Evolutionary conservation across 441 rosid species (phyloP).

Genomic region (Gossypium aridum): DNA sequence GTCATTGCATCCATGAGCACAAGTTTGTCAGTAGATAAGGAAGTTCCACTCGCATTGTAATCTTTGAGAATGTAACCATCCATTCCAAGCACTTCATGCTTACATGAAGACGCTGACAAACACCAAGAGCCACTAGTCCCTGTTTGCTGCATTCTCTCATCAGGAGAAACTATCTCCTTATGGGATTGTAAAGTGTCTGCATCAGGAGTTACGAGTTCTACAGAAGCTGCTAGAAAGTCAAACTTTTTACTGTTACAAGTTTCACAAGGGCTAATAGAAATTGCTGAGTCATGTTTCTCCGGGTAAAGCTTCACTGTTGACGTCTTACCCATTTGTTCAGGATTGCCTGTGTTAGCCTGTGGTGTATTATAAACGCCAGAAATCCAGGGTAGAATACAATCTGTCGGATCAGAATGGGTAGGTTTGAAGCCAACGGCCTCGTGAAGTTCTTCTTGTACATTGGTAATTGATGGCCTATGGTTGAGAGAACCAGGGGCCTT

Average conservation of each 20-base stretch:
- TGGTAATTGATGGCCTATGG: slow-evolving; percentile 5
- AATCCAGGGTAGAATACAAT: slow-evolving; percentile 6
- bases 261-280: slow-evolving; percentile 23
- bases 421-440: slow-evolving; percentile 11
- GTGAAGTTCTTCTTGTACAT: background rate
- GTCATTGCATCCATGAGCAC: slow-evolving; percentile 16
- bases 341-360: slow-evolving; percentile 12
- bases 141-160: slow-evolving; percentile 25
- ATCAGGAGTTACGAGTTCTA: slow-evolving; percentile 26
- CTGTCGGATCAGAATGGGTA: background rate
- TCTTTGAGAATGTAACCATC: slow-evolving; percentile 8
- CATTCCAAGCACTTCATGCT: slow-evolving; percentile 12
- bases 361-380: slow-evolving; percentile 9
- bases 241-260: slow-evolving; percentile 22
- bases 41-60: slow-evolving; percentile 11
- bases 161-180: slow-evolving; percentile 20
- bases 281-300: slow-evolving; percentile 31
- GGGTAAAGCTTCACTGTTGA: slow-evolving; percentile 8
- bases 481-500: slow-evolving; percentile 9
- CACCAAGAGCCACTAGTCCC: slow-evolving; percentile 19
- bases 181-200: slow-evolving; percentile 16
- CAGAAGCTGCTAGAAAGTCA: slow-evolving; percentile 16
- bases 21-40: slow-evolving; percentile 16
- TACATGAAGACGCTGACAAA: slow-evolving; percentile 20
- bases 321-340: slow-evolving; percentile 15